phyloP scores from a whole-genome alignment of 1,284 basidiomycete genomes.

The Fomitopsis pinicola region DNA sequence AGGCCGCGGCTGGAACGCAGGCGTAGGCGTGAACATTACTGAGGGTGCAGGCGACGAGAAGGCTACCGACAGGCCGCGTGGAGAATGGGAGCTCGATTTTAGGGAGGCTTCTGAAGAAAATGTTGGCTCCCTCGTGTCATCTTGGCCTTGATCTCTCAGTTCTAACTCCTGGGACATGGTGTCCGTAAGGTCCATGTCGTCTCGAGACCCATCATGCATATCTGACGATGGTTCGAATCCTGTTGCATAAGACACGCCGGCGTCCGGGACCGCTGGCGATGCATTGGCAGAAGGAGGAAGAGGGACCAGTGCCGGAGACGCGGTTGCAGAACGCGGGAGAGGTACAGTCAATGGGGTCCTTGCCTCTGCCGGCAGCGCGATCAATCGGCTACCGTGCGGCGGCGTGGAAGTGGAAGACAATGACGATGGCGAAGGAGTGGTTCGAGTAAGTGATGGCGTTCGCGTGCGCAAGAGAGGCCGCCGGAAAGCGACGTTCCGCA shows the following conservation, averaged over 20 bases:
- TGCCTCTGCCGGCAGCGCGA: slow-evolving; percentile 32
- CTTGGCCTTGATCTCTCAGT: slow-evolving; percentile 8
- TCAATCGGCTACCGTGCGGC: slow-evolving; percentile 42
- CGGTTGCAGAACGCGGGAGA: slow-evolving; percentile 30
- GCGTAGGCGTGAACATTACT: slow-evolving; percentile 53
- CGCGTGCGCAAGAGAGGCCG: slow-evolving; percentile 50
- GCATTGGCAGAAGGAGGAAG: slow-evolving; percentile 52
- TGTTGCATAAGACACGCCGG: not conserved
- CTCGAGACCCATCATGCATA: slow-evolving; percentile 1
- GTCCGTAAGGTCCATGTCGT: slow-evolving; percentile 3
- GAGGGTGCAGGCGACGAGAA: slow-evolving; percentile 32
- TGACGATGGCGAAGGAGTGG: slow-evolving; percentile 59
- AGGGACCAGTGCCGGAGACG: slow-evolving; percentile 50
- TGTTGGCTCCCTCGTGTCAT: slow-evolving; percentile 45
- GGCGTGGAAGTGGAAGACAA: slow-evolving; percentile 61
- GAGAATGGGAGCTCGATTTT: slow-evolving; percentile 17
- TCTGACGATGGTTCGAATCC: slow-evolving; percentile 1
- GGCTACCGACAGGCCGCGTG: slow-evolving; percentile 36
- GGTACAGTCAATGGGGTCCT: slow-evolving; percentile 26
- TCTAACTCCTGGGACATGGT: slow-evolving; percentile 3
- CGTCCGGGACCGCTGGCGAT: slow-evolving; percentile 38
- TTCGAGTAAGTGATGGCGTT: slow-evolving; percentile 70
- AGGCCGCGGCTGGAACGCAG: slow-evolving; percentile 52
- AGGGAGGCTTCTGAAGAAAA: slow-evolving; percentile 53
- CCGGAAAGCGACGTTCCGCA: slow-evolving; percentile 59